These are phyloP conservation scores for Juncus effusus DNA, from an alignment of 176 grass and related monocot species.

Conservation along the genomic window DNA sequence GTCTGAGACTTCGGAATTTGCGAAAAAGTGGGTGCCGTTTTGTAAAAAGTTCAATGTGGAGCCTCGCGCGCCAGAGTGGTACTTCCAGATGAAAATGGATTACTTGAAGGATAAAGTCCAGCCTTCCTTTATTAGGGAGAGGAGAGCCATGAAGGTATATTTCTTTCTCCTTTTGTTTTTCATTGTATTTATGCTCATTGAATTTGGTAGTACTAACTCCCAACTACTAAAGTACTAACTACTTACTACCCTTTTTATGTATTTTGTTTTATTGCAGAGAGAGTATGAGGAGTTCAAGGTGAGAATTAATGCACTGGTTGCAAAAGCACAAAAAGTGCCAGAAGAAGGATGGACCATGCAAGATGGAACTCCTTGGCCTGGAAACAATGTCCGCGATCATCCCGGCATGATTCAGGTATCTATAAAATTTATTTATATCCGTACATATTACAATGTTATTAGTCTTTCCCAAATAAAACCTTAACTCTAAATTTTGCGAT, in stretches of 20 bases:
- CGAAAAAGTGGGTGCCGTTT: slow-evolving; percentile 96
- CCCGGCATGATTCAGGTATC: slow-evolving; percentile 96
- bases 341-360: slow-evolving; percentile 99
- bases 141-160: slow-evolving; percentile 89
- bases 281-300: slow-evolving; percentile 95
- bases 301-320: slow-evolving; percentile 86
- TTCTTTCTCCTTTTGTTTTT: slow-evolving; percentile 7
- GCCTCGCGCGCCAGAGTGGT: slow-evolving; percentile 79
- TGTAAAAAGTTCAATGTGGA: slow-evolving; percentile 80
- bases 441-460: not conserved
- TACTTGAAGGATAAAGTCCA: slow-evolving; percentile 89
- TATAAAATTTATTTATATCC: not conserved
- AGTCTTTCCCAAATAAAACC: not conserved
- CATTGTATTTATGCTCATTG: slow-evolving; percentile 17
- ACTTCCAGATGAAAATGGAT: slow-evolving; percentile 94
- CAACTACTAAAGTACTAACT: not conserved
- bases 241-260: not conserved
- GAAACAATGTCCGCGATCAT: slow-evolving; percentile 89
- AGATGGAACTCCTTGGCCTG: slow-evolving; percentile 90
- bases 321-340: slow-evolving; percentile 81
- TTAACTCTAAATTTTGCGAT: slow-evolving; percentile 19
- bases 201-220: slow-evolving; percentile 28
- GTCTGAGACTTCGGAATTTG: slow-evolving; percentile 95
- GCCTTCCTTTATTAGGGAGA: slow-evolving; percentile 68
- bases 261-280: slow-evolving; percentile 44